Evolutionary conservation across 1,284 basidiomycete genomes (phyloP), one percentile per base, ranked within the genome.

Genomic region (Prillingera fragicola): DNA sequence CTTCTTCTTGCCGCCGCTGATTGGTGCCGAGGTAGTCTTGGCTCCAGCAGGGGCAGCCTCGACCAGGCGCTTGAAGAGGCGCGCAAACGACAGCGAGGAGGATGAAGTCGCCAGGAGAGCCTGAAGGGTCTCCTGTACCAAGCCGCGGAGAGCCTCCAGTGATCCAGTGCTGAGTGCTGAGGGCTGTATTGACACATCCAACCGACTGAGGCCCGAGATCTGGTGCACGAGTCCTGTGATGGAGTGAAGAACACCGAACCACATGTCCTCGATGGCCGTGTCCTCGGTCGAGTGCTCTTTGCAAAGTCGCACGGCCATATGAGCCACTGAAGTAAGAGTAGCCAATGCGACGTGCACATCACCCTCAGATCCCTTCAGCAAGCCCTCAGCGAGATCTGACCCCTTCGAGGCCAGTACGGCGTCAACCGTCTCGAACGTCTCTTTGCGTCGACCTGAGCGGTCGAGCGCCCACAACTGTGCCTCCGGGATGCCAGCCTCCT

Each of bases 51-150:
- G 62, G 3, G 57, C 49, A 0, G 62, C 56, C 54, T 86, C 82
- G 27, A 92, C 85, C 5, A 97, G 78, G 5, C 89, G 82, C 57
- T 86, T 88, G 78, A 98, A 94, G 2, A 98, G 74, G 13, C 80
- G 78, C 14, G 95, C 89, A 67, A 97, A 92, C 0, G 92, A 92
- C 7, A 95, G 78, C n/a, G 80, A 80, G 0, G 85, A 82, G 0
- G 87, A 84, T 27, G 84, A 86, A 28, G 85, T 81, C 13, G 89
- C 84, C 17, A 97, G 82, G 33, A 97, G 77, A 13, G 84, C 78
- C 0, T 81, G 77, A 56, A 98, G 90, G 2, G 89, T 90, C 35
- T 82, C 80, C 60, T 92, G 88, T 6, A 97, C 82, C 4, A 91
- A 77, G 2, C 77, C 69, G 25, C 87, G 82, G 25, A 95, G 70